Evolutionary conservation across 805 yeast genomes (phyloP), one percentile per base, ranked within the genome.

Genomic region (Yamadazyma kitorensis): DNA sequence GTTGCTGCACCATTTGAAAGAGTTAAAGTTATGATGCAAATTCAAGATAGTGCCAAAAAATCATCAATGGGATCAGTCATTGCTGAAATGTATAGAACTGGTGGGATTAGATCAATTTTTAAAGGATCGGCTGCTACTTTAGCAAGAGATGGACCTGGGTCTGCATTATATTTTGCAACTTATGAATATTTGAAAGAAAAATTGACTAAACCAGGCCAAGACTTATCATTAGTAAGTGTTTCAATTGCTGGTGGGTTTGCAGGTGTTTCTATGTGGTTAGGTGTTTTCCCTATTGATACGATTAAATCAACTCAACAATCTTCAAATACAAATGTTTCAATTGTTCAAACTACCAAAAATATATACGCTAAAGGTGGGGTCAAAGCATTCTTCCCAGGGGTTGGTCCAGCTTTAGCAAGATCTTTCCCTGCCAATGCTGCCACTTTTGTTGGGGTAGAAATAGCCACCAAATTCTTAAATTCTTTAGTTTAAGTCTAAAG

Each of bases 371-470:
- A 76, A 43, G 91, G 89, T 15, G 97, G 97, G 17, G 45, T 87
- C 45, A 83, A 80, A 55, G 96, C 94, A 0, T 91, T 91, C 64
- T 91, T 89, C 86, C 98, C 98, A 3, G 98, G 98, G 37, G 72
- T 91, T 16, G 97, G 96, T 0, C 97, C 98, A 5, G 98, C 98
- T 2, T 67, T 91, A 52, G 77, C 87, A 17, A 76, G 98, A 60
- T 82, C 95, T 25, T 91, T 93, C 82, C 98, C 98, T 3, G 98
- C 98, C 15, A 91, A 93, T 61, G 98, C 98, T n/a, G 98, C 98
- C 6, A 89, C 98, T 2, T 91, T 91, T 66, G 74, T 87, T 22
- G 98, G 98, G 29, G 98, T 91, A 19, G 98, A 91, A 59, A 53
- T 89, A 38, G 86, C 95, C 17, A 67, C 60, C 44, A 61, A 64